Base-by-base conservation (phyloP, 1,284 basidiomycete genomes). In the Trichosporon sp. region DNA sequence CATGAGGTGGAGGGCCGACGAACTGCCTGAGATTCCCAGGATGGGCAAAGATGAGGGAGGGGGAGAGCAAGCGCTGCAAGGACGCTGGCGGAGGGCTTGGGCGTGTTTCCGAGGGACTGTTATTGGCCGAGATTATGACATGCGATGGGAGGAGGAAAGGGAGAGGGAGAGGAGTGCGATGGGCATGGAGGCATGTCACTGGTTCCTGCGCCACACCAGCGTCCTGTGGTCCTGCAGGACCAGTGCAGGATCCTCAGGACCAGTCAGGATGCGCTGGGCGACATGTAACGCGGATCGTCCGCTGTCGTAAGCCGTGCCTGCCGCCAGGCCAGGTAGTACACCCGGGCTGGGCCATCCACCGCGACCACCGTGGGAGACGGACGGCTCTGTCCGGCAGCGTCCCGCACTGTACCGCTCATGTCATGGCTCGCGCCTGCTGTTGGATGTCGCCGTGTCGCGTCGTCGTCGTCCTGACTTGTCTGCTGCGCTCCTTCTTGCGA, bases 41-140 rank as follows among this genome's bases (percentile, higher is more conserved):
- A 51, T 51, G 23, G 21, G n/a, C 15, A 11, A 25, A 21, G 23
- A 21, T 8, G 21, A 23, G 47, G 8, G 47, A 51, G 47, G 21
- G 21, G 8, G 8, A 21, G 21, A 11, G 18, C 21, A 51, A n/a
- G n/a, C n/a, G n/a, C n/a, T 51, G 47, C 47, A 42, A 18, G 35
- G 35, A 15, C 35, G 38, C 38, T 3, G 35, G 35, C 13, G 35
- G 35, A 13, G 12, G 35, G 35, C 35, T n/a, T 42, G 21, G 47
- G 11, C 47, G 6, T 51, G 47, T 13, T 51, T 51, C 23, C 47
- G 47, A 51, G 47, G 47, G 47, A 12, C 11, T 51, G 47, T 51
- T 51, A 51, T 51, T 51, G 47, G 47, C 47, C 47, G 47, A 51
- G 47, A 51, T 51, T 51, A 51, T 51, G 47, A 51, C 47, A 51